Evolutionary conservation across 2,329 filamentous ascomycete species (phyloP), one percentile per base, ranked within the genome.

Genomic region (Lachnellula cervina): DNA sequence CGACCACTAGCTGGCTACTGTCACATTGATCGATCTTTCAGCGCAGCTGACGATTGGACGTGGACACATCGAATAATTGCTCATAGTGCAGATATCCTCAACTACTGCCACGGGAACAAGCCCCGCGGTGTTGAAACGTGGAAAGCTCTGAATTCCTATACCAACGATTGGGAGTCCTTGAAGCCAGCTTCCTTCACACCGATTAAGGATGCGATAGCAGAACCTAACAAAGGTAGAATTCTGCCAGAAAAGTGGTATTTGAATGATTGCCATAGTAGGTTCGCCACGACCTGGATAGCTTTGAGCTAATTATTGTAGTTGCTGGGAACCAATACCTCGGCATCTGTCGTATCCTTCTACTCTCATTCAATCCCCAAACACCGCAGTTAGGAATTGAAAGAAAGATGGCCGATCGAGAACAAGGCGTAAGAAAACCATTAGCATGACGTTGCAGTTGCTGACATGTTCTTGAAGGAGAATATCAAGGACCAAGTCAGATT

Each of bases 61-160:
- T 84, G 81, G 81, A 78, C 82, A 2, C 84, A 86, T 65, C 76
- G 82, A 16, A 80, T 83, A 16, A 76, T 87, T 0, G 76, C 83
- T 3, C 79, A 83, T 62, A 82, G 82, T 52, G 82, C 82, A n/a
- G 81, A 85, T 58, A 80, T 86, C 1, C 70, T 87, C 16, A 81
- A 84, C 58, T 84, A 79, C 62, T 87, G 83, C 65, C 86, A 85
- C 61, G 75, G 77, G 2, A 70, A 75, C 16, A 66, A 62, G 16
- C 66, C 69, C 59, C 71, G 55, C 59, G 68, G 51, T 44, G 58
- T 56, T 58, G 65, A 37, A 2, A 62, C 68, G 19, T 82, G 80
- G 72, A 70, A 66, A 6, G 70, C 73, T 23, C 69, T 84, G 13
- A 68, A 75, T 11, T 67, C 73, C 5, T 78, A 76, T 55, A 74